Conservation (phyloP, 2,329 filamentous ascomycete genomes). For the Colletotrichum sp. region DNA sequence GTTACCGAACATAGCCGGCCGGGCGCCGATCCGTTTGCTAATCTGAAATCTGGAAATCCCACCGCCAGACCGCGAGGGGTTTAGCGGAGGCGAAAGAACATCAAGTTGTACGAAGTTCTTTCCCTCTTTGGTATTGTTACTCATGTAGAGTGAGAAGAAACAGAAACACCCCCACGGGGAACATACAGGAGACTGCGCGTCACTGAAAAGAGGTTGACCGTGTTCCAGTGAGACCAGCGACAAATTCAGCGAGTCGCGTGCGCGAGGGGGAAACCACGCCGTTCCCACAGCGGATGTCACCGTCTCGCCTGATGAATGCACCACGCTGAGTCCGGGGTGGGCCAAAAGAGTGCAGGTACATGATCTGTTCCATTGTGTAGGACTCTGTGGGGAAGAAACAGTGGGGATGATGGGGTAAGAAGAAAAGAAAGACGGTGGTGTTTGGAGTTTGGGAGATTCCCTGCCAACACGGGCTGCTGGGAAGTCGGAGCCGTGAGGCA, state of each 20-base stretch:
- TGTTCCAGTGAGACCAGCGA: background rate
- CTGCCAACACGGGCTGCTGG: background rate
- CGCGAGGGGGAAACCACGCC: background rate
- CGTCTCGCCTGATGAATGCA: slow-evolving; percentile 12
- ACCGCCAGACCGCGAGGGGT: background rate
- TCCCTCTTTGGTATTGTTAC: background rate
- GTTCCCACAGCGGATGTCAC: slow-evolving; percentile 14
- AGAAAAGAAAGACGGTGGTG: background rate
- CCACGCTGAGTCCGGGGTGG: background rate
- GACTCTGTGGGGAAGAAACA: slow-evolving; percentile 13
- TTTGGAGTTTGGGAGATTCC: background rate
- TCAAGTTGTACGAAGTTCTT: background rate
- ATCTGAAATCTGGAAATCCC: background rate
- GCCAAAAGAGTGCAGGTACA: background rate
- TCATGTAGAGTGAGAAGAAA: background rate
- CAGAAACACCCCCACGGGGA: background rate
- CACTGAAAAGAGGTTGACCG: background rate
- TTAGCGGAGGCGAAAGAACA: background rate
- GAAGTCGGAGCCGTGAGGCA: background rate
- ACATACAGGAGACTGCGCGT: background rate
- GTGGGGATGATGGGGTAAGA: slow-evolving; percentile 13
- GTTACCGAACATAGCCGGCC: slow-evolving; percentile 15
- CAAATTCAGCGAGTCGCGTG: slow-evolving; percentile 12
- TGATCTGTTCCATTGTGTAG: background rate
- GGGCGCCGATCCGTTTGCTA: background rate